These are phyloP conservation scores for Euphrasia arctica DNA, from an alignment of 305 asterid genomes.

Conservation along the genomic window DNA sequence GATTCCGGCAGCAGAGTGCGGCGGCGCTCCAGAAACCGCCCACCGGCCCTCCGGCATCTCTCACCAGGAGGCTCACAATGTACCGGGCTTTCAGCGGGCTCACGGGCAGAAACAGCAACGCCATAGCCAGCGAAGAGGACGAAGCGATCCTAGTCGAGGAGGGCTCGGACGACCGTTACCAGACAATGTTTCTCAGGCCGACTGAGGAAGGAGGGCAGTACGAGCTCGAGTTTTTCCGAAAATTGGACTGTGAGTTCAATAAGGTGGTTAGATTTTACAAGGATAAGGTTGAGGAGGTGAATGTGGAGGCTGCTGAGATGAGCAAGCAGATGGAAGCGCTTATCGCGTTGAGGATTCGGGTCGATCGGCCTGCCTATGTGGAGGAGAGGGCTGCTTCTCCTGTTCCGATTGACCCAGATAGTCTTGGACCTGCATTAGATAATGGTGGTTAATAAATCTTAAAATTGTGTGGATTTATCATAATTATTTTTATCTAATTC, in stretches of 20 bases:
- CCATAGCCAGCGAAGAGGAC: slow-evolving; percentile 39
- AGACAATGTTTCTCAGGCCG: slow-evolving; percentile 64
- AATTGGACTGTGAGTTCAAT: slow-evolving; percentile 69
- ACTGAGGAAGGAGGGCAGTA: slow-evolving; percentile 59
- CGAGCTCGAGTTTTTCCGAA: slow-evolving; percentile 58
- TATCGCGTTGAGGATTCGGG: slow-evolving; percentile 68
- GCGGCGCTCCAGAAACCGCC: slow-evolving; percentile 15
- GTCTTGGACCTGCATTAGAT: slow-evolving; percentile 25
- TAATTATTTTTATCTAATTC: too few species aligned
- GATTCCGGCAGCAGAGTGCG: slow-evolving; percentile 30
- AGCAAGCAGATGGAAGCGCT: slow-evolving; percentile 84
- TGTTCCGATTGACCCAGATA: neutral
- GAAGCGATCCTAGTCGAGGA: slow-evolving; percentile 61
- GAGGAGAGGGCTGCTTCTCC: slow-evolving; percentile 19
- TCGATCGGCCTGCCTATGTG: slow-evolving; percentile 43
- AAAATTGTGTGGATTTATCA: too few species aligned
- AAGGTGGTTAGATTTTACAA: slow-evolving; percentile 60
- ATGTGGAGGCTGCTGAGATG: slow-evolving; percentile 54
- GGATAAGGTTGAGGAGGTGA: slow-evolving; percentile 47
- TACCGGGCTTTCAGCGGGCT: slow-evolving; percentile 89
- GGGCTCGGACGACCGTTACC: slow-evolving; percentile 40
- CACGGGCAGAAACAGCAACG: slow-evolving; percentile 29
- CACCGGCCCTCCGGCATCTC: slow-evolving; percentile 26
- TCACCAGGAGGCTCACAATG: slow-evolving; percentile 56
- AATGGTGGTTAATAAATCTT: too few species aligned